Base-by-base conservation (phyloP, 305 asterid genomes). In the Fraxinus sp. region DNA sequence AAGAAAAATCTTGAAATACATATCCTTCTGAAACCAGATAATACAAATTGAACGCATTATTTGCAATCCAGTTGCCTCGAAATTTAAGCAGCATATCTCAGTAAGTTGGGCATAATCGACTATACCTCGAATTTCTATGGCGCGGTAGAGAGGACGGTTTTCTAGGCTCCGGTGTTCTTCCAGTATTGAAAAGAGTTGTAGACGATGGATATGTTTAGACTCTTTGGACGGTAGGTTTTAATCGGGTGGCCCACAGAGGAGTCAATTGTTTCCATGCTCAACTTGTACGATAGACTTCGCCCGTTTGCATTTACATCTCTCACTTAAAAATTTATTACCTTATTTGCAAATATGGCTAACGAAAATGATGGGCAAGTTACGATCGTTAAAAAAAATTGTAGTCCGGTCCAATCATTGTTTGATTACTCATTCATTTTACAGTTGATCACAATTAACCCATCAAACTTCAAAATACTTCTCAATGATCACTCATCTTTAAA, bases 91-190 rank as follows among this genome's bases (percentile, higher is more conserved):
- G 74, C 49, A 13, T 3, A 64, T 24, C 46, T 8, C 68, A 3
- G 59, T 5, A 68, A 26, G 81, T 57, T 35, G 66, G 72, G 41
- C 81, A 64, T 28, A 22, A 16, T 7, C 2, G 79, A 57, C 62
- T 32, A 4, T 81, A 87, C 90, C 88, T 77, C 11, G 36, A 59
- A 64, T 28, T 20, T 39, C 30, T 26, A 75, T 7, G 80, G 68
- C 35, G 74, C 30, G 9, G 73, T 18, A 66, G 75, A 46, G 81
- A 62, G 8, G 49, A 43, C n/a, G 68, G 37, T 64, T 24, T 55
- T 66, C 79, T n/a, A 46, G 57, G 57, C 70, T 59, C 30, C 70
- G 13, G 70, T 5, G 32, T 20, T 20, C 70, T 59, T 20, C 30
- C 68, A 57, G 26, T 14, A 18, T 46, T 46, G 16, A 3, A 46